Evolutionary conservation across 768 basidiomycete genomes (phyloP), one percentile per base, ranked within the genome.

Genomic region (Pholiota molesta): DNA sequence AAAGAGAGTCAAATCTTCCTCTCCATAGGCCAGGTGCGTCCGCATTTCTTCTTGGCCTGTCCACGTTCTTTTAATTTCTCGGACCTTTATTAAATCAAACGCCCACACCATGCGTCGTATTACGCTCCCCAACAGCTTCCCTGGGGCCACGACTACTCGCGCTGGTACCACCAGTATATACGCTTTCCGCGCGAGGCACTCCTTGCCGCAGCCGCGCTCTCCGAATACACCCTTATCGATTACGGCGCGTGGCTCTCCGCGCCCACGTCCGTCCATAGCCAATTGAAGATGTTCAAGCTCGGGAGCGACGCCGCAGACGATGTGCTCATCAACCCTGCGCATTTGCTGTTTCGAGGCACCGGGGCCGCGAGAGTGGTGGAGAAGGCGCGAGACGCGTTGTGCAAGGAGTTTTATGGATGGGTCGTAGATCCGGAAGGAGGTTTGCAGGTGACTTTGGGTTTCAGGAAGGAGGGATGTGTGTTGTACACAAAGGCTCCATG

Each of bases 161-260:
- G 75, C 26, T 87, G 84, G 84, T 87, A 86, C 65, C 85, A 86
- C 65, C 81, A 85, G 66, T 86, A 84, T 68, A 77, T 83, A 2
- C 77, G 75, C 0, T 86, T 83, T 70, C 85, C 84, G 0, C 66
- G 79, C 1, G 75, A 84, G 69, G 82, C 83, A 0, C 71, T 86
- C 13, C 64, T 69, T 19, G 83, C 82, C 0, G 83, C 85, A 1
- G 74, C 83, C 2, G 63, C 76, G 5, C 70, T 85, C 40, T 68
- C 72, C 8, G 84, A 86, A 65, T 86, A 86, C 62, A 86, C 84
- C 0, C 68, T 86, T 26, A 84, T 80, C 1, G 83, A 85, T 60
- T 78, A 75, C 14, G 85, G 83, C 2, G 79, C 78, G 1, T 83
- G 79, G 80, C 68, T 85, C 5, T 81, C 82, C 3, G 78, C 80